phyloP scores from a whole-genome alignment of 148 eudicot species.

The Camellia granthamiana region DNA sequence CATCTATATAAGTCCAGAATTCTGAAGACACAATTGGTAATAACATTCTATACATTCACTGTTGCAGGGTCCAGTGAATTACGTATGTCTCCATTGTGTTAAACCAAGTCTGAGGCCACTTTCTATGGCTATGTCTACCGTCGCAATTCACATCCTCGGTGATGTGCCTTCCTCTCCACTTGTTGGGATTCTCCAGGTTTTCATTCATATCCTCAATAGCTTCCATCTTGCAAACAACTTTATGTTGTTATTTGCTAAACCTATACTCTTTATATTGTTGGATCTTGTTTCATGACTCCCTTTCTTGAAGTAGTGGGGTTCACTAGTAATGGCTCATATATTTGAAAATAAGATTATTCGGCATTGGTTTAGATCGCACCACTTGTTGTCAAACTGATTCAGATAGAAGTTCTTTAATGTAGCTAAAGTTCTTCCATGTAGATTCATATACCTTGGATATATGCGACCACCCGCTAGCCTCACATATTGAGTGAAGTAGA shows the following conservation, averaged over 20 bases:
- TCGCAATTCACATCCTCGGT: constrained; percentile 84
- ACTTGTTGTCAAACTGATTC: background rate
- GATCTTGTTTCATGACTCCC: background rate
- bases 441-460: background rate
- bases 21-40: background rate
- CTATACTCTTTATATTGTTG: background rate
- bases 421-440: background rate
- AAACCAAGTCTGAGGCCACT: constrained; percentile 83
- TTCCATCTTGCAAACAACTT: background rate
- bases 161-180: constrained; percentile 99
- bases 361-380: background rate
- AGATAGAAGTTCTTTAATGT: background rate
- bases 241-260: background rate
- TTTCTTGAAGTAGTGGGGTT: background rate
- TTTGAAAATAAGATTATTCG: background rate
- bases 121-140: constrained; percentile 95
- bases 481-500: too few species aligned
- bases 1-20: background rate
- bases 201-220: background rate
- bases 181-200: constrained; percentile 91
- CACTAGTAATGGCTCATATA: background rate
- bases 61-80: constrained; percentile 94
- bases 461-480: too few species aligned
- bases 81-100: constrained; percentile 77
- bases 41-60: constrained; percentile 10